phyloP scores from a whole-genome alignment of 2,329 filamentous ascomycete genomes.

The Macrophomina tecta region DNA sequence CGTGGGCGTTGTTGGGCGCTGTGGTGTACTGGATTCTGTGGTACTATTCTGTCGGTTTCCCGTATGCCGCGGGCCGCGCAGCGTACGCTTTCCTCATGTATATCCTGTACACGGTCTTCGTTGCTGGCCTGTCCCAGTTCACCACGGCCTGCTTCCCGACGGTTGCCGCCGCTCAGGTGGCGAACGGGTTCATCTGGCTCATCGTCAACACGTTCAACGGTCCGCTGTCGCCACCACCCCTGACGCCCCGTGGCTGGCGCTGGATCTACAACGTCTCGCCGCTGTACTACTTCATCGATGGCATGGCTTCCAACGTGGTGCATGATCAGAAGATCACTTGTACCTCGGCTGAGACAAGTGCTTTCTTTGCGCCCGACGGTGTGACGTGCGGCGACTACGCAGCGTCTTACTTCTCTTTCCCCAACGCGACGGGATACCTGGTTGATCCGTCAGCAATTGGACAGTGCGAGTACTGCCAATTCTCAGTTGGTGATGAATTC shows the following conservation, averaged over 20 bases:
- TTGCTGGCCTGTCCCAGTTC: conserved; percentile 79
- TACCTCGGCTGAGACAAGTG: conserved; percentile 68
- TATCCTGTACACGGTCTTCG: conserved; percentile 73
- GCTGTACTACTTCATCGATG: conserved; percentile 77
- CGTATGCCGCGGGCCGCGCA: conserved; percentile 69
- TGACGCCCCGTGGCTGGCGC: conserved; percentile 51
- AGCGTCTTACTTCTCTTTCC: conserved; percentile 36
- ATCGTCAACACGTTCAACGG: conserved; percentile 5
- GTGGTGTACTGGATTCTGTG: conserved; percentile 74
- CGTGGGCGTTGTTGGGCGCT: conserved; percentile 75
- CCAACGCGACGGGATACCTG: conserved; percentile 43
- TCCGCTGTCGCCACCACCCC: background rate
- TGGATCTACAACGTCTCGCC: conserved; percentile 78
- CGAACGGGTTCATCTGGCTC: conserved; percentile 69
- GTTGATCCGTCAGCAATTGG: conserved; percentile 39
- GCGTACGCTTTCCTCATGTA: conserved; percentile 77
- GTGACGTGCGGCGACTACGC: conserved; percentile 66
- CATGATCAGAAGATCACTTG: conserved; percentile 69
- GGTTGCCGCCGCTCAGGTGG: conserved; percentile 69
- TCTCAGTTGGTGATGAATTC: background rate
- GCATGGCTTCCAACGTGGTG: conserved; percentile 70
- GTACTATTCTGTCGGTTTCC: conserved; percentile 81
- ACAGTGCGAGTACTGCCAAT: conserved; percentile 49
- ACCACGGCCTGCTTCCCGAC: conserved; percentile 72
- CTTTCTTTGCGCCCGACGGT: conserved; percentile 59